Conservation (phyloP, 306 rosid genomes). For the Malus fusca region DNA sequence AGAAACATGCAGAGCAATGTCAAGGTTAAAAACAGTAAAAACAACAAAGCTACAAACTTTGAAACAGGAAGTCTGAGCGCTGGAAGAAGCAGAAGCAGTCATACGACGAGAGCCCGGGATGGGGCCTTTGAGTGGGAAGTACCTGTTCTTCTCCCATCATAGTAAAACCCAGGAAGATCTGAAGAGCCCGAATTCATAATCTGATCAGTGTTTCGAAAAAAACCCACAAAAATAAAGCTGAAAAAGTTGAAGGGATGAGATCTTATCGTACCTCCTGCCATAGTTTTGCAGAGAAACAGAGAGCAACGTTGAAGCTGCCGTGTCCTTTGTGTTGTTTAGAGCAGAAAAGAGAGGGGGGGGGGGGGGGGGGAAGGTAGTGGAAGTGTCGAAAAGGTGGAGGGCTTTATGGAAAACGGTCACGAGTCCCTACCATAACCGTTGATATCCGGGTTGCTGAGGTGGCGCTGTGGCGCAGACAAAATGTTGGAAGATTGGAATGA, state of each 20-base stretch:
- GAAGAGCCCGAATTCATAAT: constrained; percentile 9
- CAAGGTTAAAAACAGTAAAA: neutral
- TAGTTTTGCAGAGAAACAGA: neutral
- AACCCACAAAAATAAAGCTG: neutral
- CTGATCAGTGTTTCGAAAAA: neutral
- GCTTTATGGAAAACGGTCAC: neutral
- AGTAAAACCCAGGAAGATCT: constrained; percentile 88
- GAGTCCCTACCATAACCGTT: neutral
- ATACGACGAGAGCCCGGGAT: constrained; percentile 59
- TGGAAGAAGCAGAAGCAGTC: constrained; percentile 20
- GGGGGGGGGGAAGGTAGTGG: neutral
- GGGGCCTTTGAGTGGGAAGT: constrained; percentile 75
- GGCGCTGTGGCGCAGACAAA: neutral
- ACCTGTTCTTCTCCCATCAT: constrained; percentile 70
- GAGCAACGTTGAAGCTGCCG: neutral
- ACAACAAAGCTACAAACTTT: neutral
- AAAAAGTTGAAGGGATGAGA: neutral
- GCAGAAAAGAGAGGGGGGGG: no score
- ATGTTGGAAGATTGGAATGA: neutral
- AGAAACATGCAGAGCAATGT: neutral
- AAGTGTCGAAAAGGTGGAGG: neutral
- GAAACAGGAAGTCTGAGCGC: neutral
- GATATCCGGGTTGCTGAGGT: neutral
- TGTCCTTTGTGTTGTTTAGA: neutral
- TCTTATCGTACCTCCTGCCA: neutral